These are phyloP conservation scores for Fusarium xylarioides DNA, from an alignment of 2,329 filamentous ascomycete species.

Conservation along the genomic window DNA sequence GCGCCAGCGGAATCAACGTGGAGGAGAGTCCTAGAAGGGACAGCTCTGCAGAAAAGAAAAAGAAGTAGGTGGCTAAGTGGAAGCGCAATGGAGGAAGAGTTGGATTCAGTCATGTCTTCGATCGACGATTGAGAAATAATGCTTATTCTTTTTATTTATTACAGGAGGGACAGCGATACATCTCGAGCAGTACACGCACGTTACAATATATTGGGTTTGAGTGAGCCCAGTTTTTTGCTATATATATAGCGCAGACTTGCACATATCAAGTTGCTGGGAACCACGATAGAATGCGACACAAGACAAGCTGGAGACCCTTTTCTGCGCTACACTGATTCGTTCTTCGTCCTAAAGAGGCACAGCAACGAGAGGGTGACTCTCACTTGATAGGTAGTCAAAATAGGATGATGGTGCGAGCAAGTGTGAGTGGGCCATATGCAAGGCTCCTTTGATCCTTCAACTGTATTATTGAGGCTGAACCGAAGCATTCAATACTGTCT, in stretches of 20 bases:
- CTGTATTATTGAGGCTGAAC: background rate
- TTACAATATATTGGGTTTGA: background rate
- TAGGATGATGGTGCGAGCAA: conserved; percentile 17
- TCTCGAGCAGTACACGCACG: background rate
- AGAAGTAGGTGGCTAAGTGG: conserved; percentile 9
- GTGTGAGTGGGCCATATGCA: conserved; percentile 8
- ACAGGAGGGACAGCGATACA: background rate
- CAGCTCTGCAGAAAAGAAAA: conserved; percentile 33
- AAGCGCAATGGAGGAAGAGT: background rate
- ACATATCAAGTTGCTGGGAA: background rate
- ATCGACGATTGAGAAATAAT: background rate
- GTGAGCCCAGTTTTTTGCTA: conserved; percentile 3
- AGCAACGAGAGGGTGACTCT: background rate
- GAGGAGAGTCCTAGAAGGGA: conserved; percentile 21
- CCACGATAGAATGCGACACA: background rate
- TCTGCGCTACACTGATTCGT: background rate
- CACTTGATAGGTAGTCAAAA: background rate
- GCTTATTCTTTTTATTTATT: conserved; percentile 9
- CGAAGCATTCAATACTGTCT: background rate
- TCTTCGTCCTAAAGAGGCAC: background rate
- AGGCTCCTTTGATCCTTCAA: conserved; percentile 5
- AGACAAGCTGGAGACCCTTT: background rate
- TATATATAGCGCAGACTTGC: background rate
- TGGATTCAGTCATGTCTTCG: background rate
- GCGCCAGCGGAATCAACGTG: conserved; percentile 29